Base-by-base conservation (phyloP, 768 basidiomycete genomes). In the Tylopilus balloui region DNA sequence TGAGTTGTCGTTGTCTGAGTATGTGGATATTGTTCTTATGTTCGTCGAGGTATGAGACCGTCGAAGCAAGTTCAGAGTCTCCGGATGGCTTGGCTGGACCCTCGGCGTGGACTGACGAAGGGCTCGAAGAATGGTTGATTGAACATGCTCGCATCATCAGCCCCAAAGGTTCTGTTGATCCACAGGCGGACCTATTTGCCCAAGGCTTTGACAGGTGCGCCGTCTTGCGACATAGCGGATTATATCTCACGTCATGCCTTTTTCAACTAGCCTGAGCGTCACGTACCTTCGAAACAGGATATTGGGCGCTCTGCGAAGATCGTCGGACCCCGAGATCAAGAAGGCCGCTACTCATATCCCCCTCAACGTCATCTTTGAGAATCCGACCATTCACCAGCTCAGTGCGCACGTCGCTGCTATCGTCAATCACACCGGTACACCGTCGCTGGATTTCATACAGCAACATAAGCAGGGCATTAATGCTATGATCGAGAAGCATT, bases 401-500 rank as follows among this genome's bases (percentile, higher is more conserved):
- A 64, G 67, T 40, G 58, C 59, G 44, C 63, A 47, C 17, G 45
- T 56, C n/a, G 41, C 39, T 1, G 20, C 42, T 8, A 35, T 63
- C 24, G 51, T 57, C 45, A 36, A n/a, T 4, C 37, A 19, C 3
- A 24, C 46, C 29, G 37, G 25, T 14, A 14, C 20, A 6, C 51
- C 50, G 3, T 25, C 15, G 0, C 12, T 29, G 3, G 50, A 56
- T 6, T 29, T 53, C 27, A 12, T 44, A 19, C 40, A 47, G 11
- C 36, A 59, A 24, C 52, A 53, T 12, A 56, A 54, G 21, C 34
- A 36, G 19, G 54, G 47, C 4, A 74, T 76, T 54, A 60, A 68
- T 25, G 64, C 53, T 0, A 69, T 78, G 63, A 69, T 77, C 32
- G 66, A 64, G 11, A 75, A 73, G 55, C 73, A 78, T 53, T 65